Conservation (phyloP, 2,329 filamentous ascomycete species). For the Tolypocladium album region DNA sequence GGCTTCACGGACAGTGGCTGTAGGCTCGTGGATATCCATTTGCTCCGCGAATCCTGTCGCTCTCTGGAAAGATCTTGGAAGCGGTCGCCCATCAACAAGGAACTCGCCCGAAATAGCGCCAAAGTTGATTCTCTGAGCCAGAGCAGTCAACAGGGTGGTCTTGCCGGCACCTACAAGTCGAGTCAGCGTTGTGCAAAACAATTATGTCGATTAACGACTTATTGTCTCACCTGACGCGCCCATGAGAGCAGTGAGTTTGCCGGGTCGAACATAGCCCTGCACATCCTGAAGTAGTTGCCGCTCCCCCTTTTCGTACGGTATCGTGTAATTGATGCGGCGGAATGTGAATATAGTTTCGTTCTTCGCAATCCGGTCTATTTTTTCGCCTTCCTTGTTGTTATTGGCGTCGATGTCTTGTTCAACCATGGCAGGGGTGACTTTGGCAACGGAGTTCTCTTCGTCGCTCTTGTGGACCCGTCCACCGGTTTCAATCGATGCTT, state of each 20-base stretch:
- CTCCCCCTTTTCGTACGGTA: slow-evolving; percentile 48
- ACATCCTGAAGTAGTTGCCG: slow-evolving; percentile 64
- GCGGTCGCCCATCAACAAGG: slow-evolving; percentile 62
- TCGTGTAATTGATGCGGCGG: slow-evolving; percentile 37
- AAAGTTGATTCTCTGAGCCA: slow-evolving; percentile 66
- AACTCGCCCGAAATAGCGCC: slow-evolving; percentile 69
- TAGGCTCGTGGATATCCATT: slow-evolving; percentile 57
- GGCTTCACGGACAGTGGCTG: slow-evolving; percentile 55
- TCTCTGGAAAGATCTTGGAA: slow-evolving; percentile 67
- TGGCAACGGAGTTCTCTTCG: slow-evolving; percentile 29
- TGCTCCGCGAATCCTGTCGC: slow-evolving; percentile 63
- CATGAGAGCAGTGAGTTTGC: slow-evolving; percentile 73
- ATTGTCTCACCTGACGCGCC: slow-evolving; percentile 32
- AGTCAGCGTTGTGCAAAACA: slow-evolving; percentile 7
- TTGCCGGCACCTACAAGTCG: slow-evolving; percentile 43
- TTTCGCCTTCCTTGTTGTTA: slow-evolving; percentile 15
- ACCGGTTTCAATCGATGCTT: slow-evolving; percentile 44
- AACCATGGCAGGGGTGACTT: slow-evolving; percentile 54
- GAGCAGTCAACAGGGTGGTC: slow-evolving; percentile 62
- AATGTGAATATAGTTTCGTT: slow-evolving; percentile 51
- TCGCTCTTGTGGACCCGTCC: slow-evolving; percentile 31
- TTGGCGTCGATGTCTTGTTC: slow-evolving; percentile 5
- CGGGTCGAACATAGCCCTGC: slow-evolving; percentile 76
- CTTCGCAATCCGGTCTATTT: slow-evolving; percentile 40
- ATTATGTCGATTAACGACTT: not conserved